phyloP scores from a whole-genome alignment of 2,329 filamentous ascomycete genomes.

The Hymenoscyphus infarciens region DNA sequence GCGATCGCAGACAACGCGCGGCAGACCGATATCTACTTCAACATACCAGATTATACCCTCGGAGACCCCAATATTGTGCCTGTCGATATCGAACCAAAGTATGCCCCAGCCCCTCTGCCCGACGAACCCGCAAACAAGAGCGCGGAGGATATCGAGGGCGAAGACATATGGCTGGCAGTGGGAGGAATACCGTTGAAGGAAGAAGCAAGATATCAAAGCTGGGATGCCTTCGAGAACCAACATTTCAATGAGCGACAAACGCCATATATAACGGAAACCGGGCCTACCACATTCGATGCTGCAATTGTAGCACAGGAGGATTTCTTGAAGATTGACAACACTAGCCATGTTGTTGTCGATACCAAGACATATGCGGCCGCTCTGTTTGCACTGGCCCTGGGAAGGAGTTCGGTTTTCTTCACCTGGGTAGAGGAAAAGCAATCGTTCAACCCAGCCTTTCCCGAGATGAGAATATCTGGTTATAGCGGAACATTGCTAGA shows the following conservation, averaged over 20 bases:
- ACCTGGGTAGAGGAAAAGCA: slow-evolving; percentile 50
- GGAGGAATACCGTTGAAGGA: slow-evolving; percentile 34
- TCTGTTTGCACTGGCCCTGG: slow-evolving; percentile 64
- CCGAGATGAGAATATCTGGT: slow-evolving; percentile 48
- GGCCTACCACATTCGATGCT: slow-evolving; percentile 62
- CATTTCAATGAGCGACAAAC: slow-evolving; percentile 41
- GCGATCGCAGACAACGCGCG: slow-evolving; percentile 20
- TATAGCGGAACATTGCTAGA: slow-evolving; percentile 50
- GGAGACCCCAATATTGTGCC: slow-evolving; percentile 17
- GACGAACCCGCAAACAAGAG: slow-evolving; percentile 15
- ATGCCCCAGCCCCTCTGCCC: slow-evolving; percentile 4
- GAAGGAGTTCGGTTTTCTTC: slow-evolving; percentile 70
- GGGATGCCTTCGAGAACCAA: slow-evolving; percentile 60
- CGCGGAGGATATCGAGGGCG: slow-evolving; percentile 29
- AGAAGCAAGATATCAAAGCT: slow-evolving; percentile 53
- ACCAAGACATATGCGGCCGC: slow-evolving; percentile 50
- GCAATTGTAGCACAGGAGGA: slow-evolving; percentile 45
- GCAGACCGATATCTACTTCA: slow-evolving; percentile 30
- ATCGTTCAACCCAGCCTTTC: slow-evolving; percentile 49
- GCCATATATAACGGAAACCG: slow-evolving; percentile 65
- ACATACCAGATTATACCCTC: slow-evolving; percentile 29
- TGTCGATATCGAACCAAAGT: slow-evolving; percentile 10
- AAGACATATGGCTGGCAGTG: slow-evolving; percentile 47
- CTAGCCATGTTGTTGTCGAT: slow-evolving; percentile 44
- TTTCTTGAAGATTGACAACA: slow-evolving; percentile 39